Evolutionary conservation across 768 basidiomycete species (phyloP), one percentile per base, ranked within the genome.

Genomic region (Kwoniella shandongensis): DNA sequence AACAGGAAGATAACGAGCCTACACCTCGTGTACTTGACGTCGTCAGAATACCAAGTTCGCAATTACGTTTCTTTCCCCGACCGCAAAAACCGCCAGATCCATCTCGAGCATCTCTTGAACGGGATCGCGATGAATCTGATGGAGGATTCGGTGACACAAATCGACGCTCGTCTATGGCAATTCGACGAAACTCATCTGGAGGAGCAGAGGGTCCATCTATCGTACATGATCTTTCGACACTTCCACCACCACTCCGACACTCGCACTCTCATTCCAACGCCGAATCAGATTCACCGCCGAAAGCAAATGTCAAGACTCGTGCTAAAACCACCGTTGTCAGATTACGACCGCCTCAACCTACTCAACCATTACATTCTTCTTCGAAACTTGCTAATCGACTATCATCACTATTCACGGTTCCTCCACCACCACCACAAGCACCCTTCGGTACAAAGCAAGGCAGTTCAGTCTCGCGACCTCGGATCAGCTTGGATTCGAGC

Each of bases 21-120:
- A 52, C 49, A 25, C 39, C 54, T 6, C 61, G 69, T 4, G 52
- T 66, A 12, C 44, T 67, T 30, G 66, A 73, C 32, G 58, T 73
- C 2, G 68, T 73, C 18, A 51, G 66, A 42, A 62, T 73, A 44
- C 71, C 71, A 1, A 53, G 52, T 18, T 64, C 62, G 7, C 65
- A 73, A 55, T 57, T 73, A 18, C 66, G 64, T 1, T 73, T 73
- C 62, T 73, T 73, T 36, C 71, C 71, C 13, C 44, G 51, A 35
- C 22, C 51, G 10, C 42, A 45, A 4, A 38, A 57, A 57, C 51
- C 55, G n/a, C 41, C 48, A 35, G 51, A 50, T 47, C 36, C 44
- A 18, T 23, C 48, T 6, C 26, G 51, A 41, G 49, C 20, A 41
- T 57, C 58, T 11, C 29, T 44, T 2, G 54, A 59, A 36, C 40